Base-by-base conservation (phyloP, 192 early-diverging fungal species). In the Coemansia sp. region DNA sequence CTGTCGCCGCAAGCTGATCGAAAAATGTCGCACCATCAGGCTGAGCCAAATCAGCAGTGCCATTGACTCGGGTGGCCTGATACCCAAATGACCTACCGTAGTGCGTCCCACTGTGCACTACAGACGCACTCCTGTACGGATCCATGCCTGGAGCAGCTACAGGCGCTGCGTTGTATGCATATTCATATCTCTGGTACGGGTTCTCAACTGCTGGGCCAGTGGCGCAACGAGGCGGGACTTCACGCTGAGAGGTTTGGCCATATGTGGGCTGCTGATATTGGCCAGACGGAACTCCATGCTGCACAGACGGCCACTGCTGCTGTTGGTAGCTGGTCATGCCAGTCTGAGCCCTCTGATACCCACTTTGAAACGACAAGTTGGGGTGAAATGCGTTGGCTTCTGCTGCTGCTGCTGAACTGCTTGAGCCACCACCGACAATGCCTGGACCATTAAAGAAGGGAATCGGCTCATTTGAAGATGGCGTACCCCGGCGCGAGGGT, bases 401-500 rank as follows among this genome's bases (percentile, higher is more conserved):
- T 38, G 49, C 71, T 39, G 76, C 44, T 15, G 68, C 64, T 6
- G 64, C 60, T 62, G 70, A 82, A 43, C 74, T 77, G 39, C 69
- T 69, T 7, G 72, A 52, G 0, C 13, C 63, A 9, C 29, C 53
- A 11, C 64, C 22, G 38, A 44, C 44, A 13, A 44, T 46, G 43
- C 46, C 52, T 11, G 66, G 60, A 12, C 53, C 52, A 63, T 65
- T 55, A 76, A 84, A 84, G 66, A 71, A 84, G 27, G 81, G 77
- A 36, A 84, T 79, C 5, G 81, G 81, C 15, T 72, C 81, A 36
- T 64, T 70, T 40, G 78, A 66, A 10, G 78, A 72, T 29, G 81
- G 81, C 34, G 81, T 84, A 50, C 78, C 78, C 10, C 81, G 70
- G 27, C 81, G 81, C 66, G 74, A 68, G 20, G 81, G 81, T 62